phyloP scores from a whole-genome alignment of 345 rosid species.

The Physaria fendleri region DNA sequence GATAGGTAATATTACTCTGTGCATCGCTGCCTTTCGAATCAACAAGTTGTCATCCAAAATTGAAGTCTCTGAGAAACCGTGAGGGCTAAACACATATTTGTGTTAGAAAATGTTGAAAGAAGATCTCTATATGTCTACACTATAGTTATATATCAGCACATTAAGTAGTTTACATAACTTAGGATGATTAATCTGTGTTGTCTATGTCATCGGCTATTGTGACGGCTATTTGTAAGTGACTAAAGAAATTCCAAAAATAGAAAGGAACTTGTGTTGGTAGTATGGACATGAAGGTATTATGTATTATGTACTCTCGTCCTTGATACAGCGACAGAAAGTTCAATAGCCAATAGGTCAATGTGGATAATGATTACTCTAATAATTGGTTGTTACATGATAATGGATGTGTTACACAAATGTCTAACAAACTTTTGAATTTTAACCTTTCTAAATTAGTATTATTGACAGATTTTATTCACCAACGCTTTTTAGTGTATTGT shows the following conservation, averaged over 20 bases:
- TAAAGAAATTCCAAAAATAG: neutral
- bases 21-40: slow-evolving; percentile 77
- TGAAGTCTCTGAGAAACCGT: slow-evolving; percentile 38
- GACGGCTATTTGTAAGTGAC: too few species aligned
- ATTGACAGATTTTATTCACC: too few species aligned
- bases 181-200: too few species aligned
- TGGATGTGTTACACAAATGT: neutral
- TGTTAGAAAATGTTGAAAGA: neutral
- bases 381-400: slow-evolving; percentile 1
- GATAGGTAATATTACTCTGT: slow-evolving; percentile 76
- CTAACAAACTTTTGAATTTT: too few species aligned
- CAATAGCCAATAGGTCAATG: neutral
- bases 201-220: too few species aligned
- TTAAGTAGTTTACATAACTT: too few species aligned
- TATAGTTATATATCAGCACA: too few species aligned
- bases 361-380: slow-evolving; percentile 1
- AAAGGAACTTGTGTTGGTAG: neutral
- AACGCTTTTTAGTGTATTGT: too few species aligned
- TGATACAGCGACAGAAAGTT: neutral
- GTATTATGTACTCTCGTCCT: neutral
- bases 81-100: slow-evolving; percentile 3
- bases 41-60: slow-evolving; percentile 39
- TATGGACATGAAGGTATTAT: neutral
- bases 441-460: too few species aligned
- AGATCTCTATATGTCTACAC: too few species aligned